phyloP scores from a whole-genome alignment of 257 asterid species.

The Rauvolfia tetraphylla region DNA sequence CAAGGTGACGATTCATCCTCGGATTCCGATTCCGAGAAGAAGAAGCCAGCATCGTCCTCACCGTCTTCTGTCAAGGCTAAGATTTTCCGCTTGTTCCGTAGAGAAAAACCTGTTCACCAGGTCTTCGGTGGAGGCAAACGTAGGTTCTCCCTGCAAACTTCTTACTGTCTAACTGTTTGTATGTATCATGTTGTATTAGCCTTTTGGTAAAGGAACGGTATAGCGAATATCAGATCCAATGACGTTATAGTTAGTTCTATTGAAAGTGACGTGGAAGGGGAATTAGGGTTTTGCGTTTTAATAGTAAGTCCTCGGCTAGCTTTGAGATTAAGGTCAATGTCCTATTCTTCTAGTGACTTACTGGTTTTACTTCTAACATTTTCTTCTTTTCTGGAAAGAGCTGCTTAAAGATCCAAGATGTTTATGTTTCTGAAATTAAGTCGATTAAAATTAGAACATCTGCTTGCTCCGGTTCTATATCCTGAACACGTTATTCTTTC shows the following conservation, averaged over 20 bases:
- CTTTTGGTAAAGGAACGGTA: neutral
- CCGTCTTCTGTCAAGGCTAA: constrained; percentile 47
- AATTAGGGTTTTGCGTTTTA: constrained; percentile 4
- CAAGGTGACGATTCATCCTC: constrained; percentile 45
- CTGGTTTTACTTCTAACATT: neutral
- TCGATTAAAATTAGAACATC: neutral
- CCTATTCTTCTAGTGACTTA: neutral
- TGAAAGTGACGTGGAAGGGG: neutral
- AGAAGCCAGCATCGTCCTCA: constrained; percentile 21
- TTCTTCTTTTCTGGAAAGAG: neutral
- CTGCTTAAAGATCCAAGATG: neutral
- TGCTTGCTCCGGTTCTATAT: neutral
- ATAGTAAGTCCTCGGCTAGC: neutral
- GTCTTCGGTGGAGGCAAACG: constrained; percentile 89
- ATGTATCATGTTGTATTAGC: neutral
- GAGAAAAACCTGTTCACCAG: constrained; percentile 72
- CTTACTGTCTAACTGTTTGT: neutral
- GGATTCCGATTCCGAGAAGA: constrained; percentile 52
- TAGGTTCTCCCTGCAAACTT: constrained; percentile 26
- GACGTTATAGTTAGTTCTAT: neutral
- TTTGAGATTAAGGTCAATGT: neutral
- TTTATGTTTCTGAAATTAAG: neutral
- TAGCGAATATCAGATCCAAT: constrained; percentile 1
- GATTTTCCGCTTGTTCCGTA: constrained; percentile 53
- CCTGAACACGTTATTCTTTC: neutral